Conservation (phyloP, 73 alveolate species). For the Paramecium caudatum region DNA sequence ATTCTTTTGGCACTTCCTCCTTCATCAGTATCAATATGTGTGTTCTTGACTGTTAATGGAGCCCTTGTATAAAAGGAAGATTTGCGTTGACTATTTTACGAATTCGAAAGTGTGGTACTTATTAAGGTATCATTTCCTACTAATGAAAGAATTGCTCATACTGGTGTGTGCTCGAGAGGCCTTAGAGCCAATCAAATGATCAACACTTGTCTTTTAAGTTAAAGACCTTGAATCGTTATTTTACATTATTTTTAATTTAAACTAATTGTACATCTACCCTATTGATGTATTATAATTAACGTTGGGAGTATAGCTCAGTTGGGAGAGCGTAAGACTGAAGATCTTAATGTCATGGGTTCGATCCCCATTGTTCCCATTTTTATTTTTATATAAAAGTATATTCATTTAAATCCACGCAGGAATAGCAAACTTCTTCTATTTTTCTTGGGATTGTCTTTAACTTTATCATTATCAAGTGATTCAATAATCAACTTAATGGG, state of each 20-base stretch:
- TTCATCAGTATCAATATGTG: constrained; percentile 66
- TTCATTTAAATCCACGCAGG: too few relatives aligned
- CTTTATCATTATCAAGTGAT: too few relatives aligned
- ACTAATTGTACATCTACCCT: too few relatives aligned
- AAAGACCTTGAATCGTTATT: background rate
- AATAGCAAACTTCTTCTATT: too few relatives aligned
- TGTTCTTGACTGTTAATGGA: constrained; percentile 35
- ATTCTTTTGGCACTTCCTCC: constrained; percentile 21
- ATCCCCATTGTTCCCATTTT: constrained; percentile 77
- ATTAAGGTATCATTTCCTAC: constrained; percentile 5
- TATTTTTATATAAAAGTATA: background rate
- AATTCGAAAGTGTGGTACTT: constrained; percentile 42
- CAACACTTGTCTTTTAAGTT: background rate
- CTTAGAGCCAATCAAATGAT: constrained; percentile 33
- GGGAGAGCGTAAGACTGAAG: constrained; percentile 82
- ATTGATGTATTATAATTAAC: too few relatives aligned
- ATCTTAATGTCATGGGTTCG: constrained; percentile 79
- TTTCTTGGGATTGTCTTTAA: too few relatives aligned
- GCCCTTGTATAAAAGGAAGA: constrained; percentile 11
- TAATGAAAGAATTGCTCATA: background rate
- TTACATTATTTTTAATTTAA: background rate
- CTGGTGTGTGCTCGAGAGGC: constrained; percentile 42
- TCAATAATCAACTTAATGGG: too few relatives aligned
- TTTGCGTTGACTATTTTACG: constrained; percentile 60
- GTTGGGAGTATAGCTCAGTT: constrained; percentile 78